A percentile compares a stretch with the other conserved stretches of the same genome.
Conservation (phyloP, 805 yeast species). For the Lipomyces orientalis region DNA sequence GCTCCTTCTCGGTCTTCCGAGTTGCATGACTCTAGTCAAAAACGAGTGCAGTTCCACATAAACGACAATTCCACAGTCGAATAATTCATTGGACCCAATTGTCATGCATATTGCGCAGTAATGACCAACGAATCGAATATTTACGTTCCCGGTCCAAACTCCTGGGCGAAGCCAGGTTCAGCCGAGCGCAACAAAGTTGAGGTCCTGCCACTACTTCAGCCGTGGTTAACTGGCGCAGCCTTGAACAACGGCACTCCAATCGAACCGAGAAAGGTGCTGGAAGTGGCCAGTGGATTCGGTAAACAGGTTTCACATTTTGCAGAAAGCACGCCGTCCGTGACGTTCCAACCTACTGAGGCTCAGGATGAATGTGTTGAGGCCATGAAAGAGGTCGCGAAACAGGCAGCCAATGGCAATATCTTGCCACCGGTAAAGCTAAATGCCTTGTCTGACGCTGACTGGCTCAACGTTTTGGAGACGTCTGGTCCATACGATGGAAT, state of each 20-base stretch:
- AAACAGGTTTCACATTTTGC: slow-evolving; percentile 35
- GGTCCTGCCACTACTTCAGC: slow-evolving; percentile 20
- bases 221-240: slow-evolving; percentile 15
- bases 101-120: not conserved
- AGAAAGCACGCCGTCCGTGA: slow-evolving; percentile 16
- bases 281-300: slow-evolving; percentile 35
- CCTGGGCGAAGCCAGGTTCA: slow-evolving; percentile 36
- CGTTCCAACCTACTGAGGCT: slow-evolving; percentile 36
- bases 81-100: not conserved
- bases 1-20: no score
- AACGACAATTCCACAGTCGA: not conserved
- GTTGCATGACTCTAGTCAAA: no score
- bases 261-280: slow-evolving; percentile 17
- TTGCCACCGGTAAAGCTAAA: slow-evolving; percentile 24
- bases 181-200: slow-evolving; percentile 36
- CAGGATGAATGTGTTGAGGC: slow-evolving; percentile 33
- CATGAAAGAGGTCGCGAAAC: slow-evolving; percentile 17
- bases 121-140: not conserved
- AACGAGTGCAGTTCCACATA: no score
- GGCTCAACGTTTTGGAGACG: slow-evolving; percentile 15
- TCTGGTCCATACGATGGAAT: slow-evolving; percentile 26
- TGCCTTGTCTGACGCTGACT: slow-evolving; percentile 19
- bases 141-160: slow-evolving; percentile 28
- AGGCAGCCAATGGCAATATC: slow-evolving; percentile 18
- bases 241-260: not conserved